Percentiles rank a stretch among this genome's conserved stretches.
Conservation (phyloP, 805 yeast species). For the Monosporozyma servazzii region DNA sequence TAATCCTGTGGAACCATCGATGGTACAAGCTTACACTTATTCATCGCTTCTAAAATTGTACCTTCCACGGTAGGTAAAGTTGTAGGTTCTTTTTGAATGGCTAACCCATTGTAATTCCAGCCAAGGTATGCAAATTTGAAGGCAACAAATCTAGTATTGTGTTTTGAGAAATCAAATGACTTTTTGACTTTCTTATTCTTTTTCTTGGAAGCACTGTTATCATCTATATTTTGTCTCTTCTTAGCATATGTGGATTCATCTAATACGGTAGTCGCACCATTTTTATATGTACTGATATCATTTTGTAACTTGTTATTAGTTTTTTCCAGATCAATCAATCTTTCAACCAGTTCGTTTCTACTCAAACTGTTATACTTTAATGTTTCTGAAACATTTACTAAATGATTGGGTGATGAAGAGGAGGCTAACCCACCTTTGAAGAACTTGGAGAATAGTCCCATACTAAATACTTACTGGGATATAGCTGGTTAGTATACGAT, state of each 20-base stretch:
- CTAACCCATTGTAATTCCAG: constrained; percentile 90
- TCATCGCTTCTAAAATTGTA: constrained; percentile 60
- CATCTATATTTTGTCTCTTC: not conserved
- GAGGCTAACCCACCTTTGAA: constrained; percentile 8
- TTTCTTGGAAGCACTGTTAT: not conserved
- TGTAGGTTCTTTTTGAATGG: constrained; percentile 66
- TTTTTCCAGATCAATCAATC: constrained; percentile 48
- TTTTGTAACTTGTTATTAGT: constrained; percentile 3
- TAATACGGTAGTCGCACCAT: not conserved
- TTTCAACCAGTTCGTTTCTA: constrained; percentile 50
- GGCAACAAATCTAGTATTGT: constrained; percentile 61
- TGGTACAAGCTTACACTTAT: constrained; percentile 55
- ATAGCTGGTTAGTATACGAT: not conserved
- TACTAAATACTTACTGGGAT: not conserved
- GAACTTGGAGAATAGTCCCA: constrained; percentile 13
- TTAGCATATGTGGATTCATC: not conserved
- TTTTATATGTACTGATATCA: not conserved
- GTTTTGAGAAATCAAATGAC: constrained; percentile 58
- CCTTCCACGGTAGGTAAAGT: constrained; percentile 84
- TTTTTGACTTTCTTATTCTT: constrained; percentile 31
- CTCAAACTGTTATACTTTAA: constrained; percentile 51
- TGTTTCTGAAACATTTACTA: not conserved
- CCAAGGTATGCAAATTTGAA: constrained; percentile 81
- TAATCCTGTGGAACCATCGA: constrained; percentile 51
- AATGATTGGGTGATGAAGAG: not conserved